A percentile compares a stretch with the other conserved stretches of the same genome.
phyloP scores from a whole-genome alignment of 2,329 filamentous ascomycete genomes.

The Apiospora aurea region DNA sequence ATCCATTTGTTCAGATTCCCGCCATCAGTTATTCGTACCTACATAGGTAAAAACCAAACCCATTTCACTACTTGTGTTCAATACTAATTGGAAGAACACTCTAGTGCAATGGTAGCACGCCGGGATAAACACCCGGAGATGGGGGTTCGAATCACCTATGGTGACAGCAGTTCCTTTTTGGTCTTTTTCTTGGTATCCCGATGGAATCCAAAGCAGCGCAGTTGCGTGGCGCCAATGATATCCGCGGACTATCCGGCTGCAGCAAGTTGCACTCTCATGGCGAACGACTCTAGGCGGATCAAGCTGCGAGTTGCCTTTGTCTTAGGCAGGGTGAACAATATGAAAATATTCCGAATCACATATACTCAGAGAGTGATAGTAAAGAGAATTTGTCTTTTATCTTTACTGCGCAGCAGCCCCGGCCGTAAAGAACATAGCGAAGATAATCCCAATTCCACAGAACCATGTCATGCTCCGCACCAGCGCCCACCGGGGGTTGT shows the following conservation, averaged over 20 bases:
- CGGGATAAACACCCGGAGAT: neutral
- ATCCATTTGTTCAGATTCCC: too few species aligned
- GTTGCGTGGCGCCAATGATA: too few species aligned
- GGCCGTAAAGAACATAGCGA: slow-evolving; percentile 28
- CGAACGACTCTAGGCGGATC: too few species aligned
- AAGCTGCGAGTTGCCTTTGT: neutral
- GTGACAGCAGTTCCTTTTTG: too few species aligned
- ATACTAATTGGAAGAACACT: too few species aligned
- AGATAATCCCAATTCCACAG: slow-evolving; percentile 27
- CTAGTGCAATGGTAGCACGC: neutral
- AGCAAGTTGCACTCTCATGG: too few species aligned
- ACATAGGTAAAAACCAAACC: too few species aligned
- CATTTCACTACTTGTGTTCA: too few species aligned
- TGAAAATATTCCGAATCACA: neutral
- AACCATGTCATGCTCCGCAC: slow-evolving; percentile 30
- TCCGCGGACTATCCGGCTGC: too few species aligned
- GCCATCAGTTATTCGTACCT: too few species aligned
- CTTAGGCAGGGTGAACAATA: neutral
- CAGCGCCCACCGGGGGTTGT: slow-evolving; percentile 29
- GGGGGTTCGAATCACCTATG: neutral
- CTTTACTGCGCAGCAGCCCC: slow-evolving; percentile 26
- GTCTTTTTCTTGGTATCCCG: too few species aligned
- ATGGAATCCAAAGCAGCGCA: too few species aligned
- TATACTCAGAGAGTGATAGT: neutral
- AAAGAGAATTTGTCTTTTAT: neutral